Conservation (phyloP, 768 basidiomycete species). For the Solioccasus polychromus region DNA sequence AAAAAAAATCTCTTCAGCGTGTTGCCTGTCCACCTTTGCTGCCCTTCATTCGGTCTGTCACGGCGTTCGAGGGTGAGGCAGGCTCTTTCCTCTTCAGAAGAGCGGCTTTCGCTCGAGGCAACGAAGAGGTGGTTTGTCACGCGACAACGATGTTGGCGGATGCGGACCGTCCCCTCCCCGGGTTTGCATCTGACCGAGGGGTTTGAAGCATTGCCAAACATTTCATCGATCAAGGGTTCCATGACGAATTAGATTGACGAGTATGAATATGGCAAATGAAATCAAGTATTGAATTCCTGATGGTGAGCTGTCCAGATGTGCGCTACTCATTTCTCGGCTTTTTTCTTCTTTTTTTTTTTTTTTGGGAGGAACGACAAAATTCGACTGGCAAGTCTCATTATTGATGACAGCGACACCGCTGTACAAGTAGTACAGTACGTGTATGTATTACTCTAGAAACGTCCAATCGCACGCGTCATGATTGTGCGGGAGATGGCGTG, state of each 20-base stretch:
- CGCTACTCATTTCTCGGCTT: too few relatives aligned
- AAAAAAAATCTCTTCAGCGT: constrained; percentile 10
- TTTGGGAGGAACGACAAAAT: too few relatives aligned
- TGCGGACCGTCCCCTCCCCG: neutral
- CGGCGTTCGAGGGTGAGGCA: constrained; percentile 9
- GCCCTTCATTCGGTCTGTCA: constrained; percentile 9
- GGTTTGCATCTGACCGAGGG: neutral
- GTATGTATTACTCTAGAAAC: constrained; percentile 24
- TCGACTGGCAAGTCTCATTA: constrained; percentile 17
- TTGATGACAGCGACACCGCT: constrained; percentile 12
- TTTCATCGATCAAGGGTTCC: too few relatives aligned
- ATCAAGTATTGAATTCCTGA: too few relatives aligned
- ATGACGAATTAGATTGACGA: too few relatives aligned
- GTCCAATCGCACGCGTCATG: constrained; percentile 11
- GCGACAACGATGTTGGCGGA: constrained; percentile 17
- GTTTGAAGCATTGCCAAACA: constrained; percentile 20
- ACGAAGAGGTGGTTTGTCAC: constrained; percentile 31
- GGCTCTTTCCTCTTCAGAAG: constrained; percentile 30
- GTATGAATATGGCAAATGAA: too few relatives aligned
- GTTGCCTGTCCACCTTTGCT: constrained; percentile 16
- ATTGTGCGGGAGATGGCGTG: constrained; percentile 31
- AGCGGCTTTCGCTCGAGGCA: constrained; percentile 20
- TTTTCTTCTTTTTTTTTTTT: too few relatives aligned
- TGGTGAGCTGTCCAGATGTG: too few relatives aligned
- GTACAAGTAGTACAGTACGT: constrained; percentile 11